These are phyloP conservation scores for Aspergillus calidoustus DNA, from an alignment of 2,329 filamentous ascomycete species.

Conservation along the genomic window DNA sequence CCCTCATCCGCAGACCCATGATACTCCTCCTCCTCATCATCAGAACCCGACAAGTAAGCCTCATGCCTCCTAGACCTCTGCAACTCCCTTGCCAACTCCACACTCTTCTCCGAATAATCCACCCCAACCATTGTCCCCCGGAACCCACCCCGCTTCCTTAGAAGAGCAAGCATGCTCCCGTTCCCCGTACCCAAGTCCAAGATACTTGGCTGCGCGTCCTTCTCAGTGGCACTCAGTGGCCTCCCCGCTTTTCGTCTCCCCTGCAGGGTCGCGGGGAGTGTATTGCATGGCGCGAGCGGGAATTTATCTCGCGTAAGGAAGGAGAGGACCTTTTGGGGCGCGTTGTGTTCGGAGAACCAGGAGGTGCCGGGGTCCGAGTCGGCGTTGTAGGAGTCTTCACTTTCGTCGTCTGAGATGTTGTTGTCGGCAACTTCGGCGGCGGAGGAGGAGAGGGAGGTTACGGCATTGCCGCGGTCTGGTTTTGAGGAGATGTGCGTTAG, in stretches of 20 bases:
- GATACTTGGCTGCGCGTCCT: constrained; percentile 50
- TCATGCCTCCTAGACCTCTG: constrained; percentile 43
- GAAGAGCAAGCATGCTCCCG: constrained; percentile 83
- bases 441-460: constrained; percentile 9
- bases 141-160: constrained; percentile 70
- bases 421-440: constrained; percentile 50
- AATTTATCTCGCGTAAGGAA: constrained; percentile 63
- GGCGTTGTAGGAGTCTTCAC: constrained; percentile 66
- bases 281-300: constrained; percentile 49
- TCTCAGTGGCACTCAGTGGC: constrained; percentile 11
- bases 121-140: constrained; percentile 76
- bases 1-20: constrained; percentile 49
- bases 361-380: constrained; percentile 79
- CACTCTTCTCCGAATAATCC: constrained; percentile 79
- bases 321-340: constrained; percentile 76
- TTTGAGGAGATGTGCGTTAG: constrained; percentile 44
- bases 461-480: constrained; percentile 7
- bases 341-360: constrained; percentile 95
- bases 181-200: constrained; percentile 94
- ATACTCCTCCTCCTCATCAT: constrained; percentile 34
- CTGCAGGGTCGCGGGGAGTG: constrained; percentile 16
- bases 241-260: neutral
- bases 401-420: constrained; percentile 70
- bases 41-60: constrained; percentile 37
- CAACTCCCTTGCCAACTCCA: constrained; percentile 74